Evolutionary conservation across 805 yeast species (phyloP).

Genomic region (Wickerhamomyces silvicola): DNA sequence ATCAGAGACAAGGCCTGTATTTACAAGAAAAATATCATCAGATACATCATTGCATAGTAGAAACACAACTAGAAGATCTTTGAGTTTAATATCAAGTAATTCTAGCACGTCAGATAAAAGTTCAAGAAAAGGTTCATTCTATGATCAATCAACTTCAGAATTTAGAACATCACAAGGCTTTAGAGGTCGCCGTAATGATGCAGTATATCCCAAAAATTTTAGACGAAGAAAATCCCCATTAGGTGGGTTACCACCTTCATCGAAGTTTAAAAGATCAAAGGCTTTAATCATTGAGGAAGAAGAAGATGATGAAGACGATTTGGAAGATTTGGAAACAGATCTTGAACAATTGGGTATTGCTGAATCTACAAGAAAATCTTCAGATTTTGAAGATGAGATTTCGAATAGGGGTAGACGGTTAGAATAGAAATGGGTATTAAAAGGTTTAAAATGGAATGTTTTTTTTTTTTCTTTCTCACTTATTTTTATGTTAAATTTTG

Average conservation of each 20-base stretch:
- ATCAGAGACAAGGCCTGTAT: constrained; percentile 16
- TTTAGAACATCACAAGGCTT: constrained; percentile 16
- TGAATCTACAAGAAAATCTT: constrained; percentile 17
- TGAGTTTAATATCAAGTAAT: constrained; percentile 30
- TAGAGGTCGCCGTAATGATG: constrained; percentile 4
- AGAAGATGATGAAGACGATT: constrained; percentile 10
- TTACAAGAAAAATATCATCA: constrained; percentile 15
- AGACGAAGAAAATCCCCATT: constrained; percentile 23
- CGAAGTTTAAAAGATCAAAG: constrained; percentile 15
- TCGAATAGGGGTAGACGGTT: constrained; percentile 9
- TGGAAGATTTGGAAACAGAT: constrained; percentile 17
- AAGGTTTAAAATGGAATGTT: neutral
- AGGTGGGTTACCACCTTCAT: constrained; percentile 17
- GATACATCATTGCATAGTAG: constrained; percentile 19
- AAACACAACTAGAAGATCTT: constrained; percentile 23
- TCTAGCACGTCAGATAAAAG: constrained; percentile 34
- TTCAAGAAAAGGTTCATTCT: constrained; percentile 33
- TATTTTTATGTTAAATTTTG: constrained; percentile 17
- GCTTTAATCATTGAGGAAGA: constrained; percentile 19
- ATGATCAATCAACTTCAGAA: constrained; percentile 31
- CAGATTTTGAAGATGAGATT: constrained; percentile 20
- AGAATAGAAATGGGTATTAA: neutral
- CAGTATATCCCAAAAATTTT: constrained; percentile 13
- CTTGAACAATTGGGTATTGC: constrained; percentile 15
- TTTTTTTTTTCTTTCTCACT: neutral